Base-by-base conservation (phyloP, 2,329 filamentous ascomycete genomes). In the Alternaria ventricosa region DNA sequence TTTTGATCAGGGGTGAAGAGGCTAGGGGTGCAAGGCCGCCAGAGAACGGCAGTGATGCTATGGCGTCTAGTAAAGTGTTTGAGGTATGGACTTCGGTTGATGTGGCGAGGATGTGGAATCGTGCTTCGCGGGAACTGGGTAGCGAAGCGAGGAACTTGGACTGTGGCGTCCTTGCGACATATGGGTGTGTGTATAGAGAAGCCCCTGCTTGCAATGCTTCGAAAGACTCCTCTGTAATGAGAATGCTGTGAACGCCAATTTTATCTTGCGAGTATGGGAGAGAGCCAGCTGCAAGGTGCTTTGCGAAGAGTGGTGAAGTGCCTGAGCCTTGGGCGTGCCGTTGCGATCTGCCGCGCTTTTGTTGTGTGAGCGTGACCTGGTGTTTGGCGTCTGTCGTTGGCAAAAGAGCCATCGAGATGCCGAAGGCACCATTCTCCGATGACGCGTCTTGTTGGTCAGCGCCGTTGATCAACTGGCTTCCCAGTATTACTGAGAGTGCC, bases 201-300 rank as follows among this genome's bases (percentile, higher is more conserved):
- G 64, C 47, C 13, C 77, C 77, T 20, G 61, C 18, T 59, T 65
- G 64, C 1, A 78, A 27, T 0, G 65, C 57, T 44, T 71, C 60
- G 12, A 78, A 58, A 4, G 72, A 67, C 0, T 73, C 63, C 3
- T 61, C n/a, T 12, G 66, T 75, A 54, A 79, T 66, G 45, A 75
- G 58, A n/a, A 78, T 72, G 33, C 71, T 72, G 58, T 70, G 66
- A 3, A 71, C 51, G 18, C 54, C 55, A 3, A 65, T 68, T 4
- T 61, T 54, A 27, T 76, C 67, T 23, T 69, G 67, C 3, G 66
- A 65, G 49, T 69, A 76, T 3, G 76, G 76, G 1, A 79, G 55
- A 8, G 73, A 75, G 44, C 76, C 75, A 10, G 67, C 70, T 10
- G 75, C 74, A 9, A 79, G 55, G 47, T 79, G 76, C 57, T 78